Evolutionary conservation across 495 filamentous ascomycete species (phyloP).

Genomic region (Trypethelium eluteriae): DNA sequence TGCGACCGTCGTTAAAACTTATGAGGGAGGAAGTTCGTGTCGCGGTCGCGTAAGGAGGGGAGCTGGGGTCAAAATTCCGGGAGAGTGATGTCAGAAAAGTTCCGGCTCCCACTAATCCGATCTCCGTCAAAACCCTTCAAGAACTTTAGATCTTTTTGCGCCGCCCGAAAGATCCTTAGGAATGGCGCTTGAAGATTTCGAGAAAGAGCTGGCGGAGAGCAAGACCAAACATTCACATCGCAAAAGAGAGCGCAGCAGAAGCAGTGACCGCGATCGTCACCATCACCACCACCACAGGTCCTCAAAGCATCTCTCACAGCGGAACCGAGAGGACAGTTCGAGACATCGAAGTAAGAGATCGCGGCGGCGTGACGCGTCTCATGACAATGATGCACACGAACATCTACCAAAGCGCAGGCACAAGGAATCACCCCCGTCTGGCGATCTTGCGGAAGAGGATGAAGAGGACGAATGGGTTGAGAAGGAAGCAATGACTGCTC

Average conservation of each 20-base stretch:
- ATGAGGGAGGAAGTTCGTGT: background rate
- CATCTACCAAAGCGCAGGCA: conserved; percentile 22
- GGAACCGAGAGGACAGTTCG: conserved; percentile 37
- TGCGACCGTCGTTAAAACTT: background rate
- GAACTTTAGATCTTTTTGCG: background rate
- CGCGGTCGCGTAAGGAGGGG: background rate
- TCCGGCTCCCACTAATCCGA: background rate
- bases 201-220: conserved; percentile 34
- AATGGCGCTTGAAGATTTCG: conserved; percentile 39
- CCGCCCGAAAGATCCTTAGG: background rate
- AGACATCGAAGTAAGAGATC: conserved; percentile 51
- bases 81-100: conserved; percentile 10
- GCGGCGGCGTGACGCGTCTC: conserved; percentile 41
- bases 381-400: conserved; percentile 26
- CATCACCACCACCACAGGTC: conserved; percentile 44
- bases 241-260: conserved; percentile 25
- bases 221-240: conserved; percentile 23
- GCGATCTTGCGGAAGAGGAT: conserved; percentile 25
- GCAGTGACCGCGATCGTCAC: conserved; percentile 28
- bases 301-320: conserved; percentile 32
- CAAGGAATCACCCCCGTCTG: conserved; percentile 19
- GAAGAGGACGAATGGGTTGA: conserved; percentile 31
- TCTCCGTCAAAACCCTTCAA: background rate
- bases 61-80: background rate
- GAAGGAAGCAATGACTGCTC: conserved; percentile 27